Base-by-base conservation (phyloP, 2,329 filamentous ascomycete genomes). In the Aspergillus nomiae region DNA sequence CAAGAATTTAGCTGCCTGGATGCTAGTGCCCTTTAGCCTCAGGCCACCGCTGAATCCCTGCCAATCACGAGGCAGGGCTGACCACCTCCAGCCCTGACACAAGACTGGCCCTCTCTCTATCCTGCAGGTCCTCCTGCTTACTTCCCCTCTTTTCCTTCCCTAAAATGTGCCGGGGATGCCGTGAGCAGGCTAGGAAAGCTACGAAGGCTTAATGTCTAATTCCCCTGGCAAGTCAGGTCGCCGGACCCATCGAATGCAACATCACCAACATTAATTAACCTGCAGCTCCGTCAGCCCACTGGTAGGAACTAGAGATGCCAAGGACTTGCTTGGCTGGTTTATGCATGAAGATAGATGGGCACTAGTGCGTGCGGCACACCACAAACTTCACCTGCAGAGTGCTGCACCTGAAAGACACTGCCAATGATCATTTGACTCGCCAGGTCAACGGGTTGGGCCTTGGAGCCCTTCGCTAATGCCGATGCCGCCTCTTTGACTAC, bases 391-490 rank as follows among this genome's bases (percentile, higher is more conserved):
- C 38, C 36, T 54, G 58, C 58, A 59, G 36, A 51, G 16, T 21
- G 32, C 51, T 54, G 58, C 48, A 59, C 50, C 48, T 55, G 16
- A 48, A 54, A 50, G 24, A 55, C 54, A 58, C 34, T 48, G 34
- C 34, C 56, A 63, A 63, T 63, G 56, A 50, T 51, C 61, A 63
- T 32, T 30, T 30, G 56, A 53, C 45, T 30, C 36, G 36, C 26
- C 24, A 45, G 51, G 45, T 43, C 43, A 59, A 43, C 48, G 26
- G 36, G 11, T 51, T 51, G 26, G 26, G 21, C 11, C 48, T 41
- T 45, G 26, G 50, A 38, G 53, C 45, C 43, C 36, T 30, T 43
- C 26, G 36, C 10, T 26, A 54, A 48, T 43, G 26, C 24, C 51
- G 46, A 41, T 38, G 12, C 36, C 38, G 24, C 26, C 36, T 46